Evolutionary conservation across 768 basidiomycete genomes (phyloP), one percentile per base, ranked within the genome.

Genomic region (Scleroderma bovista): DNA sequence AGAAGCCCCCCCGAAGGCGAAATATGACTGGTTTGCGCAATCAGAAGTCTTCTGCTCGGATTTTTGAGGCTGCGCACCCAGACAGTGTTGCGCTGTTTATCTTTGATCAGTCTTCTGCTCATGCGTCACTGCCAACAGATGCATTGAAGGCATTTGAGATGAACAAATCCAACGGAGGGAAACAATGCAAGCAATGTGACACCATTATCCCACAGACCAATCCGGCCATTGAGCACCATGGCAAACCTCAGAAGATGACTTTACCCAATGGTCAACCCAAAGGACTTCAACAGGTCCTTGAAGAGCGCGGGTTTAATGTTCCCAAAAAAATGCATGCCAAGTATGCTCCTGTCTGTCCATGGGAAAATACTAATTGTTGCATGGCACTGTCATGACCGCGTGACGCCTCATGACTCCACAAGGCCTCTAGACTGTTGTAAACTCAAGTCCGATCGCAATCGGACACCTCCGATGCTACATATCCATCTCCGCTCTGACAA

Each of bases 251-350:
- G 50, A 60, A 60, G 44, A 75, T 76, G 73, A 69, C 59, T 8
- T 37, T 60, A 1, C 13, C 33, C 46, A 39, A 61, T 46, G 66
- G 74, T 2, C 0, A 52, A 16, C 60, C 60, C 2, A 54, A 56
- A 24, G 50, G 54, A 0, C 43, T 52, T 2, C 31, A 54, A 3
- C 8, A 17, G 22, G 51, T 55, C 6, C 45, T 56, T 16, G 47
- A 61, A 41, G 75, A 78, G 50, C 53, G 61, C 0, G 70, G 73
- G 23, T 77, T 76, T 50, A 46, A 72, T 53, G 62, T 74, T 3
- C 3, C n/a, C n/a, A n/a, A 13, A 1, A 40, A 53, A 1, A 38
- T 76, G 23, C 33, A 36, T n/a, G 65, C 70, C 1, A 73, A 74
- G 46, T 75, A 70, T 48, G 46, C 52, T 4, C 69, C 45, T 6